A percentile compares a stretch with the other conserved stretches of the same genome.
These are phyloP conservation scores for Gaultheria prostrata DNA, from an alignment of 148 eudicot genomes.

Conservation along the genomic window DNA sequence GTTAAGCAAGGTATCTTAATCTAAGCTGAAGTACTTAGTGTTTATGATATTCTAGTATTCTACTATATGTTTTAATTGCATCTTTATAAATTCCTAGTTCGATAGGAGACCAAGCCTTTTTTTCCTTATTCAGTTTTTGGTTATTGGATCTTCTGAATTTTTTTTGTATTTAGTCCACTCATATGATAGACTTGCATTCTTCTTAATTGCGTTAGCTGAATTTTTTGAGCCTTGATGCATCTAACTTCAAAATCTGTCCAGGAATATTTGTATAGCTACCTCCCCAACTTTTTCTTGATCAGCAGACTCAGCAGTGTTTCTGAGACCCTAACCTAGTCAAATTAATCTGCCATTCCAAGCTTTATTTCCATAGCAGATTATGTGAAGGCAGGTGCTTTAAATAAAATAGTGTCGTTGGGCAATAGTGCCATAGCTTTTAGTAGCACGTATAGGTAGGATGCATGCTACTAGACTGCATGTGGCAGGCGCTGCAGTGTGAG, in stretches of 20 bases:
- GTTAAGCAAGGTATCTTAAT: slow-evolving; percentile 66
- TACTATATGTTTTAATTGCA: background rate
- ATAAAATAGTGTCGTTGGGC: background rate
- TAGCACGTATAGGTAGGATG: background rate
- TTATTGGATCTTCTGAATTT: background rate
- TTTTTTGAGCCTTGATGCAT: background rate
- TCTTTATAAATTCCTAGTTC: background rate
- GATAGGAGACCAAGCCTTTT: background rate
- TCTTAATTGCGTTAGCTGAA: background rate
- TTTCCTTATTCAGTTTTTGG: background rate
- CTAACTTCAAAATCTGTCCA: background rate
- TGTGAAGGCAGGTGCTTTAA: background rate
- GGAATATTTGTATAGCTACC: background rate
- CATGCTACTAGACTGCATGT: background rate
- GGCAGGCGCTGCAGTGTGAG: background rate
- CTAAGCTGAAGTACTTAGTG: background rate
- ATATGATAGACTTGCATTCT: slow-evolving; percentile 2
- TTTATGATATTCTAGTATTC: background rate
- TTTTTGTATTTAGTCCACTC: background rate
- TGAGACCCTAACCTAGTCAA: background rate
- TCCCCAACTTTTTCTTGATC: background rate
- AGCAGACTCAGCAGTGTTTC: background rate
- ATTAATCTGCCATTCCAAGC: background rate
- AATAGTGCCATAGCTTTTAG: background rate
- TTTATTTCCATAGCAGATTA: background rate